phyloP scores from a whole-genome alignment of 2,329 filamentous ascomycete species.

The Elsinoe perseae region DNA sequence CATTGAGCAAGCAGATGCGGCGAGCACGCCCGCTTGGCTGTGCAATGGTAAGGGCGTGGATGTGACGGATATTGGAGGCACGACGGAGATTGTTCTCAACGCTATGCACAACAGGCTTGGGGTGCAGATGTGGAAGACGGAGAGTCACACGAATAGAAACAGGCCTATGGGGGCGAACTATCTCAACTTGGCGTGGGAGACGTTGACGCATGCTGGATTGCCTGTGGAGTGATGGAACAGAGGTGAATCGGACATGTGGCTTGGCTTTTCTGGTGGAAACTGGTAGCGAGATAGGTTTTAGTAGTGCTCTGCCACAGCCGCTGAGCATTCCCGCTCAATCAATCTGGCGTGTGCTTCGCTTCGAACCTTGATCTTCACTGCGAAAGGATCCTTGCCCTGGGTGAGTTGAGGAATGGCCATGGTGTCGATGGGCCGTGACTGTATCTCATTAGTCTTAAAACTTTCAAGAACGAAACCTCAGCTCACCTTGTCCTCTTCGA shows the following conservation, averaged over 20 bases:
- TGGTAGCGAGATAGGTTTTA: neutral
- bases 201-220: constrained; percentile 7
- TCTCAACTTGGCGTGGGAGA: constrained; percentile 3
- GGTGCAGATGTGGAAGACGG: constrained; percentile 6
- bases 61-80: neutral
- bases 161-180: constrained; percentile 6
- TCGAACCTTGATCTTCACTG: constrained; percentile 2
- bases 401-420: constrained; percentile 6
- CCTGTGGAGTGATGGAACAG: neutral
- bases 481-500: constrained; percentile 6
- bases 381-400: constrained; percentile 1
- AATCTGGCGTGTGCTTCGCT: constrained; percentile 9
- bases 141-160: constrained; percentile 9
- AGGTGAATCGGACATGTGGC: neutral
- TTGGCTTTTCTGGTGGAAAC: neutral
- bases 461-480: neutral
- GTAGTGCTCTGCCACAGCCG: constrained; percentile 1
- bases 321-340: constrained; percentile 5
- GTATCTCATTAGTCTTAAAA: neutral
- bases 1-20: constrained; percentile 1
- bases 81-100: neutral
- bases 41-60: constrained; percentile 2
- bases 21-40: neutral
- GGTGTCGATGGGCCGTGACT: constrained; percentile 11
- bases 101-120: constrained; percentile 2